These are phyloP conservation scores for Penicillium silybi DNA, from an alignment of 495 filamentous ascomycete species.

Conservation along the genomic window DNA sequence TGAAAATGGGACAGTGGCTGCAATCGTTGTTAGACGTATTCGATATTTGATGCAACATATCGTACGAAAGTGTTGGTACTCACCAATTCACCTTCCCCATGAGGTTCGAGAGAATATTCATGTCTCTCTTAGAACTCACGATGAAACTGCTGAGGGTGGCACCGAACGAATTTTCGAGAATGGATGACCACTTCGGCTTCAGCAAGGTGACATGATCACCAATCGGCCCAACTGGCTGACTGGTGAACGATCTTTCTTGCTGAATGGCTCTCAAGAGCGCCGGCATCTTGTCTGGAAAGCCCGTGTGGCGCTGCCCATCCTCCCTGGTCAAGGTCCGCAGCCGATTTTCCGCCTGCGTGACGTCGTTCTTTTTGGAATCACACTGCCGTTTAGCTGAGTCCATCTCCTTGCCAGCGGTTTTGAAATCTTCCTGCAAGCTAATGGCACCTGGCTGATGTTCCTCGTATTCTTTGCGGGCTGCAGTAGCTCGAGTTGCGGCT, in stretches of 20 bases:
- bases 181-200: constrained; percentile 78
- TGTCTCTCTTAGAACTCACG: constrained; percentile 70
- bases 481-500: constrained; percentile 29
- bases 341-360: constrained; percentile 40
- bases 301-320: constrained; percentile 45
- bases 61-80: constrained; percentile 3
- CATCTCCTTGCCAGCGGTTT: constrained; percentile 31
- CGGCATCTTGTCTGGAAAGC: constrained; percentile 60
- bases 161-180: constrained; percentile 73
- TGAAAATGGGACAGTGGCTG: constrained; percentile 59
- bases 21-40: constrained; percentile 15
- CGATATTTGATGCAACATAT: constrained; percentile 3
- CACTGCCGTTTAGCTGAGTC: constrained; percentile 22
- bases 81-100: constrained; percentile 60
- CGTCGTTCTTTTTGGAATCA: constrained; percentile 31
- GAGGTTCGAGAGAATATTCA: constrained; percentile 54
- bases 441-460: constrained; percentile 26
- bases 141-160: constrained; percentile 66
- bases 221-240: constrained; percentile 78
- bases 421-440: constrained; percentile 32
- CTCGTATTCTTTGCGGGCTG: constrained; percentile 27
- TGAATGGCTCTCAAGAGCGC: constrained; percentile 63
- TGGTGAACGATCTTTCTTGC: constrained; percentile 59
- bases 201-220: constrained; percentile 69
- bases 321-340: constrained; percentile 50